A percentile compares a stretch with the other conserved stretches of the same genome.
Conservation (phyloP, 345 rosid genomes). For the Salix purpurea region DNA sequence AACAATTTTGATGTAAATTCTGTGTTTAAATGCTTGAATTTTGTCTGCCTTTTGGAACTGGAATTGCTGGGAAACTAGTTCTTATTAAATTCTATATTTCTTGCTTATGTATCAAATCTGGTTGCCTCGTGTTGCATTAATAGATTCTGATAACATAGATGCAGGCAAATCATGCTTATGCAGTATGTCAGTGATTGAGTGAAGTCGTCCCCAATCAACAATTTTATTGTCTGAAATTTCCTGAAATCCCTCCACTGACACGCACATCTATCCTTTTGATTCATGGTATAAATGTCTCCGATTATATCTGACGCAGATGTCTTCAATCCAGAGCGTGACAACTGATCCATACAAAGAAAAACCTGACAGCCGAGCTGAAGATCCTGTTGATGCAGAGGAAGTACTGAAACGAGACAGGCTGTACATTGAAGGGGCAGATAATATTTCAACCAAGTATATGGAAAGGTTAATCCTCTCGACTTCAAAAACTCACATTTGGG, state of each 20-base stretch:
- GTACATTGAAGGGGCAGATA: conserved; percentile 9
- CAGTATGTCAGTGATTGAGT: background rate
- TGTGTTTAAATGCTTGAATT: background rate
- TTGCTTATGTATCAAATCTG: background rate
- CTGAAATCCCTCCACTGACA: background rate
- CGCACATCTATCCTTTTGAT: background rate
- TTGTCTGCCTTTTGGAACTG: background rate
- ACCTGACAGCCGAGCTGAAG: conserved; percentile 23
- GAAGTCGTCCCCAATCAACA: background rate
- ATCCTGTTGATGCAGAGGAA: conserved; percentile 21
- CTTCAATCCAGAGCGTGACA: conserved; percentile 27
- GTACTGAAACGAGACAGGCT: conserved; percentile 14
- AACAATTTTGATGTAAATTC: background rate
- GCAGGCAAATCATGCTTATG: background rate
- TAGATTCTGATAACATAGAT: background rate
- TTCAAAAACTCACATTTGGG: conserved; percentile 48
- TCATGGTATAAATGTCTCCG: background rate
- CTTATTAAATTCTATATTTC: background rate
- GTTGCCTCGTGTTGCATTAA: background rate
- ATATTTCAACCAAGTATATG: conserved; percentile 32
- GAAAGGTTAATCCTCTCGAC: conserved; percentile 42
- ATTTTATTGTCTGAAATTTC: background rate
- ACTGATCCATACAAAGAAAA: conserved; percentile 23
- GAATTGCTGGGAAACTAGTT: background rate
- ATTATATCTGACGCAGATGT: conserved; percentile 29